Evolutionary conservation across 257 asterid species (phyloP).

Genomic region (Forsythia viridissima): DNA sequence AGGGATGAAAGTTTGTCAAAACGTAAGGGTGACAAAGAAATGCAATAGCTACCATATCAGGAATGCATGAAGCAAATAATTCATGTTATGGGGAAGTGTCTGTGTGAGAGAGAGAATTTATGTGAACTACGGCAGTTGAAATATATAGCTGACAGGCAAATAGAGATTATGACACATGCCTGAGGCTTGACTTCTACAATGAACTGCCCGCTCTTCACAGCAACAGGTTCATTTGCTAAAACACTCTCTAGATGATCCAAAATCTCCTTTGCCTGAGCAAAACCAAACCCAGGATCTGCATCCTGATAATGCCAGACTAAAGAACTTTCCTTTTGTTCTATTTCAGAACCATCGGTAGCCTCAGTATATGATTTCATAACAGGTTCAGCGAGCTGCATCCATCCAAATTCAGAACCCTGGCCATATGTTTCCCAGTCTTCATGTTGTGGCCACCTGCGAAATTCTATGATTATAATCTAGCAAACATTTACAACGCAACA

Average conservation of each 20-base stretch:
- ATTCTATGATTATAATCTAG: constrained; percentile 22
- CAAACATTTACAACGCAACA: constrained; percentile 12
- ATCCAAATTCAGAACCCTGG: constrained; percentile 74
- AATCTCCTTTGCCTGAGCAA: constrained; percentile 88
- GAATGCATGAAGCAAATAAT: neutral
- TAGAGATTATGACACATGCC: constrained; percentile 41
- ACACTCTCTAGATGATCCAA: constrained; percentile 94
- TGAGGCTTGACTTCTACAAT: constrained; percentile 96
- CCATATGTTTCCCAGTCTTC: constrained; percentile 76
- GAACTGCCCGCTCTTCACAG: constrained; percentile 89
- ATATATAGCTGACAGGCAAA: neutral
- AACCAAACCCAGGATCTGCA: constrained; percentile 85
- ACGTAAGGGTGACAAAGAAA: constrained; percentile 9
- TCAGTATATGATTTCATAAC: constrained; percentile 89
- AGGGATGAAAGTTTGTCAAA: neutral
- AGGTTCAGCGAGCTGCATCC: constrained; percentile 92
- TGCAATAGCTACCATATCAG: neutral
- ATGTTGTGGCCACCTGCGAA: constrained; percentile 68
- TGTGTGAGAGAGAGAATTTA: neutral
- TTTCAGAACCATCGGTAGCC: constrained; percentile 86
- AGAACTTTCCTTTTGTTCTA: constrained; percentile 85
- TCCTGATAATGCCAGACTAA: constrained; percentile 89
- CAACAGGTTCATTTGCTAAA: constrained; percentile 90
- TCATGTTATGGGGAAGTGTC: neutral
- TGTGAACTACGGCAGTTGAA: neutral